A percentile compares a stretch with the other conserved stretches of the same genome.
These are phyloP conservation scores for Yueomyces sp. DNA, from an alignment of 805 yeast genomes.

Conservation along the genomic window DNA sequence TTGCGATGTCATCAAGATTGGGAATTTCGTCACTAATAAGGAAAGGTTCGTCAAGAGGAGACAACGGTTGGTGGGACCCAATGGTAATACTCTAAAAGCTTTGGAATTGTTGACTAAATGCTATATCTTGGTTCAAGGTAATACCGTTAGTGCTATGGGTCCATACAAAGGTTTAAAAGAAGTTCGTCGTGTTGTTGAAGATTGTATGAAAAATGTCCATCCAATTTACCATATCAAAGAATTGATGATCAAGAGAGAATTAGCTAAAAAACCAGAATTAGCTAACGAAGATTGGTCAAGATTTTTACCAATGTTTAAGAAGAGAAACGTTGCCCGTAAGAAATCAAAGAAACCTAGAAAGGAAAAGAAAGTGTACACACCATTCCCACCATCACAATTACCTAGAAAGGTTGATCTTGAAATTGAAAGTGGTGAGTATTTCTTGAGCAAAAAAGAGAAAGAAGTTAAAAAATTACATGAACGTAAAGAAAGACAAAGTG, in stretches of 20 bases:
- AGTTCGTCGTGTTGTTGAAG: conserved; percentile 87
- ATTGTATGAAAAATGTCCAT: conserved; percentile 91
- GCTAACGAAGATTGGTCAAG: conserved; percentile 96
- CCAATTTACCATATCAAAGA: conserved; percentile 98
- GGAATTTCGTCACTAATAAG: conserved; percentile 75
- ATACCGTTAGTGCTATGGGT: conserved; percentile 95
- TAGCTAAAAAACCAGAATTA: conserved; percentile 87
- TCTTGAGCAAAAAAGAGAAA: conserved; percentile 79
- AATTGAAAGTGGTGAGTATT: conserved; percentile 97
- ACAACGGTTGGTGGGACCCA: conserved; percentile 93
- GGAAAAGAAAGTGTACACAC: conserved; percentile 73
- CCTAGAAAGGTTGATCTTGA: conserved; percentile 96
- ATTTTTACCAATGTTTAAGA: conserved; percentile 91
- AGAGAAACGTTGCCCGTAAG: conserved; percentile 89
- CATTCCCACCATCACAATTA: conserved; percentile 96
- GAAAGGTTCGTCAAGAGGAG: conserved; percentile 92
- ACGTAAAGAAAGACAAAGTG: conserved; percentile 68
- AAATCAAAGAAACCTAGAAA: conserved; percentile 57
- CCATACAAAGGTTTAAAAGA: conserved; percentile 87
- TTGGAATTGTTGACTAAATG: conserved; percentile 90
- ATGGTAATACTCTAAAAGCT: conserved; percentile 92
- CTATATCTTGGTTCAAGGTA: conserved; percentile 92
- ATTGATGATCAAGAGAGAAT: conserved; percentile 91
- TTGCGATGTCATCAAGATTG: conserved; percentile 92
- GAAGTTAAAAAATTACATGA: conserved; percentile 56